phyloP scores from a whole-genome alignment of 371 early-diverging fungal species.

The Basidiobolus meristosporus region DNA sequence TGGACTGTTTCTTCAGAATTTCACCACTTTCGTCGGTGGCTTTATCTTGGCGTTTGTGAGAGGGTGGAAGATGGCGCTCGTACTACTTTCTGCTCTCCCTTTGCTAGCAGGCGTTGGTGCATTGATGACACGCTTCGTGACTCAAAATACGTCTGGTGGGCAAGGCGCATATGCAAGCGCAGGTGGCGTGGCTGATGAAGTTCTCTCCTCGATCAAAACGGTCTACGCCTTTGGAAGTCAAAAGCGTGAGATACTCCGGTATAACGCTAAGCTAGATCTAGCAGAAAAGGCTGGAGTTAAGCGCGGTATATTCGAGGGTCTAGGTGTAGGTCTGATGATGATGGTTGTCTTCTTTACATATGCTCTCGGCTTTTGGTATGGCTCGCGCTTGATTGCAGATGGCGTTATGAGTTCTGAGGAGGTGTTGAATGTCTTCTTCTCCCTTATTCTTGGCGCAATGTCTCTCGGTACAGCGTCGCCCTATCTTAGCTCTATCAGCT shows the following conservation, averaged over 20 bases:
- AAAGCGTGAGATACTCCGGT: constrained; percentile 36
- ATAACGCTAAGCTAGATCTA: constrained; percentile 21
- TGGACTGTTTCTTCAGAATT: constrained; percentile 38
- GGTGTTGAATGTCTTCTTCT: constrained; percentile 28
- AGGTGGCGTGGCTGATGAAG: constrained; percentile 57
- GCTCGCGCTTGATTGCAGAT: constrained; percentile 17
- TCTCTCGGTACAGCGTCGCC: constrained; percentile 25
- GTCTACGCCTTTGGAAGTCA: constrained; percentile 71
- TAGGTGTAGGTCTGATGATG: constrained; percentile 23
- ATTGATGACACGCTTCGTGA: constrained; percentile 51
- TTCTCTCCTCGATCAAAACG: constrained; percentile 67
- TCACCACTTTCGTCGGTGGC: constrained; percentile 66
- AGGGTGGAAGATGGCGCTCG: constrained; percentile 73
- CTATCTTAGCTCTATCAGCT: constrained; percentile 29
- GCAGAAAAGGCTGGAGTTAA: constrained; percentile 31
- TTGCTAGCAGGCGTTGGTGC: constrained; percentile 16
- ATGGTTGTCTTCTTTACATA: constrained; percentile 33
- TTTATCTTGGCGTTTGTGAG: constrained; percentile 70
- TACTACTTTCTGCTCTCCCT: constrained; percentile 19
- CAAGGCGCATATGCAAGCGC: constrained; percentile 44
- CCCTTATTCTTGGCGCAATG: constrained; percentile 24
- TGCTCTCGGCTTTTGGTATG: constrained; percentile 41
- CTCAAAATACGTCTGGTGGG: constrained; percentile 16
- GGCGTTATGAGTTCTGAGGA: constrained; percentile 13
- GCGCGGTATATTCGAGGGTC: constrained; percentile 21